Evolutionary conservation across 306 rosid species (phyloP).

Genomic region (Sphenostylis stenocarpa): DNA sequence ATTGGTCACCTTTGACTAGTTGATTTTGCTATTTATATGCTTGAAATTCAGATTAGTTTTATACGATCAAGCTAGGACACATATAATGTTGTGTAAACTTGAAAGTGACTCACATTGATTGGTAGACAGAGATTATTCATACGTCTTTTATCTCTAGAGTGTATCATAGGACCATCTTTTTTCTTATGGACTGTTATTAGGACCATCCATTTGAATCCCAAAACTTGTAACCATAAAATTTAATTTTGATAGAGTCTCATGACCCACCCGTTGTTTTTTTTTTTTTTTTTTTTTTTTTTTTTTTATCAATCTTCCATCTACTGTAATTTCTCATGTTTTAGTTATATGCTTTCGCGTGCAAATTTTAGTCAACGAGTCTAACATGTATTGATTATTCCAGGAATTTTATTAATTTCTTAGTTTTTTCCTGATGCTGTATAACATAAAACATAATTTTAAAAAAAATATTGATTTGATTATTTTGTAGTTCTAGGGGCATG

Average conservation of each 20-base stretch:
- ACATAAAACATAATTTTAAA: neutral
- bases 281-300: neutral
- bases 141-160: slow-evolving; percentile 15
- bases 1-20: slow-evolving; percentile 25
- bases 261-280: slow-evolving; percentile 33
- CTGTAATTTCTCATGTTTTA: neutral
- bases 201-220: slow-evolving; percentile 16
- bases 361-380: slow-evolving; percentile 19
- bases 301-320: slow-evolving; percentile 10
- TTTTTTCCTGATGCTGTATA: neutral
- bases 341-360: slow-evolving; percentile 21
- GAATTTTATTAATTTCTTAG: neutral
- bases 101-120: slow-evolving; percentile 38
- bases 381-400: neutral
- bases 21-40: slow-evolving; percentile 22
- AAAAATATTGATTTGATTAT: neutral
- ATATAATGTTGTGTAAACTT: slow-evolving; percentile 7
- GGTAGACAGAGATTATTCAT: slow-evolving; percentile 39
- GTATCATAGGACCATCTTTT: slow-evolving; percentile 27
- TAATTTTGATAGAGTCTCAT: slow-evolving; percentile 27
- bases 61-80: slow-evolving; percentile 11
- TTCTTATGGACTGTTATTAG: neutral
- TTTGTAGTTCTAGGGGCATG: neutral
- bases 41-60: neutral
- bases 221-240: slow-evolving; percentile 28